Evolutionary conservation across 345 rosid species (phyloP), one percentile per base, ranked within the genome.

Genomic region (Punica granatum): DNA sequence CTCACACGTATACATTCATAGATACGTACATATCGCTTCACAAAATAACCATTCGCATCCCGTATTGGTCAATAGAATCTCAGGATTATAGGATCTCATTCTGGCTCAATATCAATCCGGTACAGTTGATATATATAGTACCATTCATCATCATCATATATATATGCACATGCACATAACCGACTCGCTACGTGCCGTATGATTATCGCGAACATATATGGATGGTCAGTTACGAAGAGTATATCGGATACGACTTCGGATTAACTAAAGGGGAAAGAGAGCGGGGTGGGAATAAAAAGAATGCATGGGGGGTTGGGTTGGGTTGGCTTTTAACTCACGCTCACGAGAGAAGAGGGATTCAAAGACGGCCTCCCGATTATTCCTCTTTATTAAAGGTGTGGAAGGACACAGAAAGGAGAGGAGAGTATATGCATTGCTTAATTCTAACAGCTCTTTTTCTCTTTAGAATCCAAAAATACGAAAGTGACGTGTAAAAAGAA

Each of bases 391-490:
- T 63, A 63, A 36, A 63, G 37, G 46, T 37, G 5, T 4, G 41
- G 41, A 11, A 37, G 41, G 41, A 4, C 41, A 37, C 41, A 37
- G 11, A 37, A 11, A 37, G 32, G 46, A 63, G 31, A n/a, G 26
- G 28, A 62, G 15, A 34, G 66, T 37, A 63, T 63, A 63, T 63
- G 66, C 66, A 63, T 63, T 63, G 48, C 66, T 26, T 37, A 56
- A 56, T 56, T 56, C 60, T 54, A 11, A 18, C 66, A 39, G 16
- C 37, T 19, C 48, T 63, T 63, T 63, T n/a, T n/a, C 65, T 18
- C 61, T 56, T 56, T 63, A 42, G 66, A 37, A 63, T 63, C 66
- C 48, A 18, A 37, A 63, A 63, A 63, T 18, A 21, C 19, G 66
- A 63, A 41, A 63, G 49, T n/a, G 66, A 63, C 11, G 48, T 34